phyloP scores from a whole-genome alignment of 352 stramenopile genomes.

The Phytophthora citrophthora region DNA sequence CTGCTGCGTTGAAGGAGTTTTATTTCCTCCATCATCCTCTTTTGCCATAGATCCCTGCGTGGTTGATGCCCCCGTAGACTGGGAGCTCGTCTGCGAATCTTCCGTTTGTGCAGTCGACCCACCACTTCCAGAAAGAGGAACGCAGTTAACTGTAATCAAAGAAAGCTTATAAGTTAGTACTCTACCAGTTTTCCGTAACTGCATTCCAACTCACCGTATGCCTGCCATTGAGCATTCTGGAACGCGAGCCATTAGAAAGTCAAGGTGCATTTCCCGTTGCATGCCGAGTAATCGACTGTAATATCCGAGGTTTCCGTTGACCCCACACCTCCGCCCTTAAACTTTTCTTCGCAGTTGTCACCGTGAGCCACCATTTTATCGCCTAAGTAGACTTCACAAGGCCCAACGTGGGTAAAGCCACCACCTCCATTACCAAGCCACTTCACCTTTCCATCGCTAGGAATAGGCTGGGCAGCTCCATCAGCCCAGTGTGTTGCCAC shows the following conservation, averaged over 20 bases:
- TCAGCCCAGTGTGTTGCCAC: constrained; percentile 41
- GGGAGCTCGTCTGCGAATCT: not conserved
- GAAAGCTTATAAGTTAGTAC: not conserved
- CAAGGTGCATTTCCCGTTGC: constrained; percentile 44
- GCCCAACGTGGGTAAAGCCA: constrained; percentile 42
- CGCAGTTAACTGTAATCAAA: constrained; percentile 14
- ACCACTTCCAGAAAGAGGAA: constrained; percentile 20
- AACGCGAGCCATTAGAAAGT: constrained; percentile 57
- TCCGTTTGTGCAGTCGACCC: not conserved
- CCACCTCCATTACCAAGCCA: constrained; percentile 40
- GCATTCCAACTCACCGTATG: constrained; percentile 25
- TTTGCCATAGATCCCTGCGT: too few species aligned
- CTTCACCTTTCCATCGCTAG: constrained; percentile 32
- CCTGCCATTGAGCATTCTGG: constrained; percentile 48
- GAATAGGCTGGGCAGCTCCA: constrained; percentile 31
- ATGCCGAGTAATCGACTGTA: constrained; percentile 47
- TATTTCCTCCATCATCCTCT: too few species aligned
- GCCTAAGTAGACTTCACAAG: constrained; percentile 58
- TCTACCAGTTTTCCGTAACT: not conserved
- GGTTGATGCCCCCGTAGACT: too few species aligned
- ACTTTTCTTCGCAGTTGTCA: constrained; percentile 48
- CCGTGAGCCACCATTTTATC: constrained; percentile 42
- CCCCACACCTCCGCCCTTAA: constrained; percentile 13
- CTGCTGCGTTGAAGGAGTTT: not conserved
- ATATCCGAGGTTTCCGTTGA: constrained; percentile 29